Evolutionary conservation across 768 basidiomycete genomes (phyloP).

Genomic region (Phylloporus sp.): DNA sequence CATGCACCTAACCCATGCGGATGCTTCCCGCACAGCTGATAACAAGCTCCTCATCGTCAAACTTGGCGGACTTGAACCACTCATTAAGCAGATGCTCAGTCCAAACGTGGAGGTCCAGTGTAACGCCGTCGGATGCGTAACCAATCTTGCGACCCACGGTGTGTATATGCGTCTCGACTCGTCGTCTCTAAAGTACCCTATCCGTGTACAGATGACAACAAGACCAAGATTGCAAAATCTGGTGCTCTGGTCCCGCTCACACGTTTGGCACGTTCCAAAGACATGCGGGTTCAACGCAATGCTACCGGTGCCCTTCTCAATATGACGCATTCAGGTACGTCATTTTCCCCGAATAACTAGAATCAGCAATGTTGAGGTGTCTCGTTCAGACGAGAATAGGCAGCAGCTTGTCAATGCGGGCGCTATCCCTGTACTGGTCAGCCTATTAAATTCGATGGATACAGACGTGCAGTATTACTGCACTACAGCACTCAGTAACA

Average conservation of each 20-base stretch:
- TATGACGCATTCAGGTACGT: conserved; percentile 96
- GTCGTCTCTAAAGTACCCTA: conserved; percentile 4
- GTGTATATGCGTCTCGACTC: conserved; percentile 23
- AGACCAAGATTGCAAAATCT: conserved; percentile 99
- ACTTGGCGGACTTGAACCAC: conserved; percentile 93
- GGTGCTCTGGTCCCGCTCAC: conserved; percentile 98
- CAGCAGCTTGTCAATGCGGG: conserved; percentile 98
- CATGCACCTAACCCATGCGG: conserved; percentile 8
- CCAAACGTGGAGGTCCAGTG: conserved; percentile 99
- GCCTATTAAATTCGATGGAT: conserved; percentile 89
- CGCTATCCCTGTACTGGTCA: conserved; percentile 95
- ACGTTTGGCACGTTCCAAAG: conserved; percentile 92
- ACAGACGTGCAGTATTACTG: conserved; percentile 99
- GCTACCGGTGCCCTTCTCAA: conserved; percentile 97
- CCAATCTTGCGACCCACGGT: conserved; percentile 98
- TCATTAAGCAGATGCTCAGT: conserved; percentile 98
- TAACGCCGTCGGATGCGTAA: conserved; percentile 98
- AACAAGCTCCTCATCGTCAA: conserved; percentile 99
- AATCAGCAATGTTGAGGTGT: conserved; percentile 3
- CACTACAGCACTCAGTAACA: conserved; percentile 96
- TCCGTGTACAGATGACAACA: conserved; percentile 82
- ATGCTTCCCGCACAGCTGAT: conserved; percentile 58
- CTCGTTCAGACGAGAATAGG: conserved; percentile 82
- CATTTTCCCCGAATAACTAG: not conserved
- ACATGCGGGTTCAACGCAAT: conserved; percentile 98